Evolutionary conservation across 106 monocot species (phyloP).

Genomic region (Dendrobium huoshanense): DNA sequence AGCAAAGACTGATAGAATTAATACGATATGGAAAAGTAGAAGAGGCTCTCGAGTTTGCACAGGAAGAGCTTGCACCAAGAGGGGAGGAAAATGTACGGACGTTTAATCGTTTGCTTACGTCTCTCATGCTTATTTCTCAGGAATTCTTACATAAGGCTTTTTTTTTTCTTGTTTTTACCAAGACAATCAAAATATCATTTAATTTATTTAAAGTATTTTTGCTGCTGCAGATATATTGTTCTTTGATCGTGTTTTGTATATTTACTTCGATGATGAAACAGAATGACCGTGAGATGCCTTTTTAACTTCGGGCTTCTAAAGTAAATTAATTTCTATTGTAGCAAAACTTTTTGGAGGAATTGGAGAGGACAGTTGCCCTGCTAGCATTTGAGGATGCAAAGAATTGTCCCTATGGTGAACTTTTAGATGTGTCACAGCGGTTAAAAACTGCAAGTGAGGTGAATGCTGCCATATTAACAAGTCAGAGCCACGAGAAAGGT

Average conservation of each 20-base stretch:
- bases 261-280: neutral
- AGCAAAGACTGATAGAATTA: slow-evolving; percentile 86
- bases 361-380: slow-evolving; percentile 88
- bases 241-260: neutral
- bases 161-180: neutral
- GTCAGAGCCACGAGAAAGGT: slow-evolving; percentile 99
- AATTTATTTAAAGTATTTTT: neutral
- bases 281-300: neutral
- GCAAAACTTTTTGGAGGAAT: slow-evolving; percentile 79
- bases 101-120: neutral
- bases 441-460: slow-evolving; percentile 95
- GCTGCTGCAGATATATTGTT: neutral
- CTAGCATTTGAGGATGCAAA: slow-evolving; percentile 86
- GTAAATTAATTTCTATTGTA: slow-evolving; percentile 14
- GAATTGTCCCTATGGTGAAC: slow-evolving; percentile 86
- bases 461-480: slow-evolving; percentile 93
- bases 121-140: neutral
- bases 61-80: slow-evolving; percentile 94
- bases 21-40: slow-evolving; percentile 82
- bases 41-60: slow-evolving; percentile 93
- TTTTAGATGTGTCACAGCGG: slow-evolving; percentile 88
- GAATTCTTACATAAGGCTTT: neutral
- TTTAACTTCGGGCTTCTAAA: neutral
- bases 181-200: neutral
- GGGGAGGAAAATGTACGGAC: slow-evolving; percentile 82